Base-by-base conservation (phyloP, 2,329 filamentous ascomycete genomes). In the Massarina eburnea region DNA sequence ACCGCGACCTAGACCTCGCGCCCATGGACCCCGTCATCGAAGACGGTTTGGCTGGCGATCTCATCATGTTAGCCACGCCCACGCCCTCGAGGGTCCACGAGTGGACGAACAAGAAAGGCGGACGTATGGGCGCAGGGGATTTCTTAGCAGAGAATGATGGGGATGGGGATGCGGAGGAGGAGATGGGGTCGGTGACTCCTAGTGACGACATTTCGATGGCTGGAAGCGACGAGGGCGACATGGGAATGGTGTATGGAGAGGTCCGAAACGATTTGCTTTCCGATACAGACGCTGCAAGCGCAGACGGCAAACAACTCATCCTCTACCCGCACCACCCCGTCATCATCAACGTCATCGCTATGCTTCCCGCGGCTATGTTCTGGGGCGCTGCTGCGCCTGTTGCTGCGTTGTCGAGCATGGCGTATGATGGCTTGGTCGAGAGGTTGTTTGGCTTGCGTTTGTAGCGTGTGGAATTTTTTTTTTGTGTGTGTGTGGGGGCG, bases 351-450 rank as follows among this genome's bases (percentile, higher is more conserved):
- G 50, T 61, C 19, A 57, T 66, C 12, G 51, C 37, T 10, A 50
- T 64, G 55, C 43, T 66, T 8, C 64, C 64, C 7, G 42, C 42
- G 15, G 51, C 55, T n/a, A 50, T 65, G 46, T 58, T 66, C 37
- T 65, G 57, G 57, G 41, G 35, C 8, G 50, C 51, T 24, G 53
- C 44, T 9, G 41, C 43, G 29, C 41, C 35, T 6, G 26, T 58
- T 8, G 48, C 41, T 4, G 27, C 38, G 9, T 42, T 44, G 6
- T 37, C 46, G 12, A 41, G 30, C 18, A 47, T 36, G 18, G 46
- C 45, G 2, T 51, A 22, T n/a, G 14, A 21, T 22, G 18, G n/a
- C 18, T 18, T 22, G 8, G 14, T 37, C 6, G 19, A 21, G 35
- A n/a, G 18, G 8, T 21, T 37, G 12, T 14, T 3, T 37, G 35